Conservation (phyloP, 306 rosid species). For the Quercus aquifolioides region DNA sequence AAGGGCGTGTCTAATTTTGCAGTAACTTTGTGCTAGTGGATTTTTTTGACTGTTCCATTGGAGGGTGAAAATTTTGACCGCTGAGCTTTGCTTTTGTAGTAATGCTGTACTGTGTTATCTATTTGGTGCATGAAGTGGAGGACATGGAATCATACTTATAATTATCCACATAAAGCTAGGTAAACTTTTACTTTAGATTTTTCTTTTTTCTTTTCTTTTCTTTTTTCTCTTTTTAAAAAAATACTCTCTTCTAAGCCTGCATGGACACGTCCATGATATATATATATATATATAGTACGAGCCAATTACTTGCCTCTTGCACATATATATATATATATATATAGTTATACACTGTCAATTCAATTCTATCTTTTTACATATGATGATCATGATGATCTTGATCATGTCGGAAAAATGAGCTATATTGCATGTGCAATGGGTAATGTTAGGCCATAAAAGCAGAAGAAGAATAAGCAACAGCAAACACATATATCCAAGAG, state of each 20-base stretch:
- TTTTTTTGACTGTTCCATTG: constrained; percentile 13
- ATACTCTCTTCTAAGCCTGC: constrained; percentile 24
- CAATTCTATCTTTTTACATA: constrained; percentile 42
- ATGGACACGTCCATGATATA: constrained; percentile 40
- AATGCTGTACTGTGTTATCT: constrained; percentile 39
- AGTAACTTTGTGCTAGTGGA: constrained; percentile 11
- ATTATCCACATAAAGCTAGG: constrained; percentile 11
- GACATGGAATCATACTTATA: constrained; percentile 48
- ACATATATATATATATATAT: too few species aligned
- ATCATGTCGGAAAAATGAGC: constrained; percentile 42
- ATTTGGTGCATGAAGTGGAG: constrained; percentile 66
- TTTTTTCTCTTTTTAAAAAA: background rate
- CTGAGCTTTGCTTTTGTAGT: constrained; percentile 38
- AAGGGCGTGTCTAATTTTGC: background rate
- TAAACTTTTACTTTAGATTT: constrained; percentile 30
- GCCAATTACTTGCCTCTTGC: constrained; percentile 52
- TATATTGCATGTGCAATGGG: constrained; percentile 30
- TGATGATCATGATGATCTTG: constrained; percentile 50
- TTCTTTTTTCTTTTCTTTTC: background rate
- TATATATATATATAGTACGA: constrained; percentile 47
- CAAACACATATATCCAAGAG: too few species aligned
- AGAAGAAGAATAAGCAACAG: constrained; percentile 19
- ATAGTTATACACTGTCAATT: constrained; percentile 37
- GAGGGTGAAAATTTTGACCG: constrained; percentile 30
- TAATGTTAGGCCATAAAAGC: constrained; percentile 12